Evolutionary conservation across 1,139 yeast genomes (phyloP).

Genomic region (Lodderomyces pseudojiufengensis): DNA sequence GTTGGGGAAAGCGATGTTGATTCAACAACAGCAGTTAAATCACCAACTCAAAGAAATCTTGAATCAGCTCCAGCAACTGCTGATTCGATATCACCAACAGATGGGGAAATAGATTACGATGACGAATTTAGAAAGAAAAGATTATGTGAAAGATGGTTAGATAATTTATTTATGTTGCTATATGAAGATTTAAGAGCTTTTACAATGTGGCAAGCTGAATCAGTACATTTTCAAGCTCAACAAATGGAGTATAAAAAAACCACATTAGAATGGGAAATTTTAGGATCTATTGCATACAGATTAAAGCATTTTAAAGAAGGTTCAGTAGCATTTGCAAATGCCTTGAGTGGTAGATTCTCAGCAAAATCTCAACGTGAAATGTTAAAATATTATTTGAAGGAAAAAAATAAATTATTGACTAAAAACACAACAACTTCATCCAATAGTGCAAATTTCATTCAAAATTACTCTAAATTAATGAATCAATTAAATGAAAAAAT

Average conservation of each 20-base stretch:
- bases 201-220: slow-evolving; percentile 89
- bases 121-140: slow-evolving; percentile 66
- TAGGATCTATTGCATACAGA: slow-evolving; percentile 78
- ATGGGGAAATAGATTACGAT: slow-evolving; percentile 18
- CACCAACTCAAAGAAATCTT: slow-evolving; percentile 27
- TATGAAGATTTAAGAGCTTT: slow-evolving; percentile 87
- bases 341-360: slow-evolving; percentile 73
- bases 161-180: slow-evolving; percentile 76
- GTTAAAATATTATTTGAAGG: slow-evolving; percentile 59
- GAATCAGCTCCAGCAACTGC: slow-evolving; percentile 7
- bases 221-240: slow-evolving; percentile 58
- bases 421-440: slow-evolving; percentile 21
- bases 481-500: slow-evolving; percentile 57
- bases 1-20: slow-evolving; percentile 21
- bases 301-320: slow-evolving; percentile 80
- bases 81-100: slow-evolving; percentile 1
- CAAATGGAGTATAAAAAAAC: slow-evolving; percentile 73
- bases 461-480: slow-evolving; percentile 39
- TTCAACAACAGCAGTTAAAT: slow-evolving; percentile 37
- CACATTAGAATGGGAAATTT: slow-evolving; percentile 90
- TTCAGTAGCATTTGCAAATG: slow-evolving; percentile 75
- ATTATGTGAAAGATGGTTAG: slow-evolving; percentile 93
- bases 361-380: slow-evolving; percentile 77
- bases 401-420: slow-evolving; percentile 32
- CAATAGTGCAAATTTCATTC: slow-evolving; percentile 18